Percentiles rank a stretch among this genome's conserved stretches.
Conservation (phyloP, 2,329 filamentous ascomycete genomes). For the Colletotrichum camelliae region DNA sequence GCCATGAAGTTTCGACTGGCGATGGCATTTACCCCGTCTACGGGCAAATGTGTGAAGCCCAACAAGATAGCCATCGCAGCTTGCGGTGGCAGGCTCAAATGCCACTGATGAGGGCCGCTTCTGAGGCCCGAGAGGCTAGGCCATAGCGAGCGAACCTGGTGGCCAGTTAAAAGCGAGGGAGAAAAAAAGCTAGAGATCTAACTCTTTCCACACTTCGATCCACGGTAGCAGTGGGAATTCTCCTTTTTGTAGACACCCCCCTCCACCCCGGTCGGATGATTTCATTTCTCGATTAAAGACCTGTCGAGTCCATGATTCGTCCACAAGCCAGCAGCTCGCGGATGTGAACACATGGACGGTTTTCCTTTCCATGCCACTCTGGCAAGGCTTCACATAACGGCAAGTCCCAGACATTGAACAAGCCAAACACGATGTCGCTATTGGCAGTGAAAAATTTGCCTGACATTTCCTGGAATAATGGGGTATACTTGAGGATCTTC, state of each 20-base stretch:
- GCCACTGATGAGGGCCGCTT: background rate
- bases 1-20: background rate
- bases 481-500: background rate
- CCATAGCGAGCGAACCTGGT: background rate
- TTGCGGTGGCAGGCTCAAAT: background rate
- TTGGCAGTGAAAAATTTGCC: background rate
- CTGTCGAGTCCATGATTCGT: background rate
- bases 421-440: background rate
- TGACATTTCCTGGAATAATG: background rate
- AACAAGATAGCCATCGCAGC: background rate
- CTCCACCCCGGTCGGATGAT: slow-evolving; percentile 7
- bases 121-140: background rate
- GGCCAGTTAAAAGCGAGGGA: slow-evolving; percentile 4
- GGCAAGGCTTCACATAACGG: background rate
- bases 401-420: background rate
- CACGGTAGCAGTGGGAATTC: slow-evolving; percentile 16
- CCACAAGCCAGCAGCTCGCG: background rate
- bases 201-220: slow-evolving; percentile 18
- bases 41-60: background rate
- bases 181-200: slow-evolving; percentile 10
- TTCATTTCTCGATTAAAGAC: background rate
- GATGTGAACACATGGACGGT: background rate
- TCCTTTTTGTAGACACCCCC: slow-evolving; percentile 5
- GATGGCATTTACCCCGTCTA: background rate
- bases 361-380: background rate